Base-by-base conservation (phyloP, 345 rosid species). In the Eucalyptus albens region DNA sequence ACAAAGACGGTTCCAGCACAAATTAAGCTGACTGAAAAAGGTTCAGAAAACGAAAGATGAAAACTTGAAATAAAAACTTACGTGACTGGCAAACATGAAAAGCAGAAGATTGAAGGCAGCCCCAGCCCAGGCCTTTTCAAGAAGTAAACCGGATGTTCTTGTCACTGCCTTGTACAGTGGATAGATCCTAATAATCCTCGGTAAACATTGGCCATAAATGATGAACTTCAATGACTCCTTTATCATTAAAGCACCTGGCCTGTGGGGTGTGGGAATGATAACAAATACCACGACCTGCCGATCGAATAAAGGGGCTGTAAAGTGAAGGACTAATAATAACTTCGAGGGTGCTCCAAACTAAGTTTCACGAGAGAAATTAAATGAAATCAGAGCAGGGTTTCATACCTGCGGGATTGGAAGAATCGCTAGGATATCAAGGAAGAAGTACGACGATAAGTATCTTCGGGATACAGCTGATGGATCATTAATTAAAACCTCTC, bases 1-100 rank as follows among this genome's bases (percentile, higher is more conserved):
- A 67, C 40, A 67, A 67, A 1, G 80, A 67, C 80, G 5, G 42
- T 67, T 67, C 80, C 42, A 4, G 80, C 24, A 67, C 80, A 67
- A 67, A 33, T 67, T 67, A 16, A 16, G 33, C 22, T 31, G 80
- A 31, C 33, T 42, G 42, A 67, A 8, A 16, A 67, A 31, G 2
- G 19, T 67, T 67, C 40, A 15, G 80, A 67, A 67, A 67, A 31
- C 24, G 3, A 67, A 16, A 31, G 80, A 31, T 5, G 9, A 67
- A 67, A 31, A 67, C 80, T 67, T 15, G 80, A 31, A 31, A 67
- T 16, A 90, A 82, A 65, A 33, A 91, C 98, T 92, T 91, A 97
- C 99, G 92, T 97, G 99, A 90, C 99, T 96, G 86, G 97, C 96
- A 40, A 97, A 92, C 98, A 96, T 96, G 77, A 94, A 97, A 65